These are phyloP conservation scores for Tremellales sp. DNA, from an alignment of 1,284 basidiomycete genomes.

Conservation along the genomic window DNA sequence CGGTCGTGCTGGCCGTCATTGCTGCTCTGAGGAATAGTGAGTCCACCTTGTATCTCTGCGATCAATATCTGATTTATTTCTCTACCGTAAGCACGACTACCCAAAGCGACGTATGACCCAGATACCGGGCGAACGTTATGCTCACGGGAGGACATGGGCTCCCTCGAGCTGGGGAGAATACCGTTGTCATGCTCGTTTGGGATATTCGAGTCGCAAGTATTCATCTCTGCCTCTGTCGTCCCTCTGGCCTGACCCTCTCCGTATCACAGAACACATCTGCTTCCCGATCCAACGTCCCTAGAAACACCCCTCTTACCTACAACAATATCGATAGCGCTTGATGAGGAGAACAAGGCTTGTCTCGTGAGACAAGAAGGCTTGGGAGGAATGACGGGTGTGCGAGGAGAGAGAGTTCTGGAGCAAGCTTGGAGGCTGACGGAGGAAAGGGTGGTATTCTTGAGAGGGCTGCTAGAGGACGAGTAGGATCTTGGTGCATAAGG, in stretches of 20 bases:
- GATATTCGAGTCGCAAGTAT: conserved; percentile 68
- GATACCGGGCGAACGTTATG: conserved; percentile 66
- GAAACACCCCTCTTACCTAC: conserved; percentile 80
- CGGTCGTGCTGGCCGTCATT: conserved; percentile 79
- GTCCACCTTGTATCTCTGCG: conserved; percentile 35
- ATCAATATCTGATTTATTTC: not conserved
- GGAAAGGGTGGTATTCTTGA: conserved; percentile 30
- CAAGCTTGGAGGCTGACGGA: conserved; percentile 39
- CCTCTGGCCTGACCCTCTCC: not conserved
- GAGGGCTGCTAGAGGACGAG: conserved; percentile 23
- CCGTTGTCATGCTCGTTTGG: conserved; percentile 72
- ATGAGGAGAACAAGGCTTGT: conserved; percentile 56
- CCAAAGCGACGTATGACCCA: conserved; percentile 67
- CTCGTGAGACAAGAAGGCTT: conserved; percentile 55
- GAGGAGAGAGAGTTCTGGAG: conserved; percentile 32
- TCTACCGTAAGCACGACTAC: conserved; percentile 59
- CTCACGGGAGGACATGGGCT: conserved; percentile 54
- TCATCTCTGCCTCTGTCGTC: conserved; percentile 3
- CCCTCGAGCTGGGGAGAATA: conserved; percentile 52
- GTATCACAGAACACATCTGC: conserved; percentile 54
- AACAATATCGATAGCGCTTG: conserved; percentile 62
- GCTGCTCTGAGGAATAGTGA: conserved; percentile 78
- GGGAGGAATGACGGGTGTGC: conserved; percentile 53
- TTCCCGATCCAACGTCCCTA: conserved; percentile 82
- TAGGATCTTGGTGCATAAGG: too few species aligned